Conservation (phyloP, 208 protist species). For the Trypanosoma cruzi region DNA sequence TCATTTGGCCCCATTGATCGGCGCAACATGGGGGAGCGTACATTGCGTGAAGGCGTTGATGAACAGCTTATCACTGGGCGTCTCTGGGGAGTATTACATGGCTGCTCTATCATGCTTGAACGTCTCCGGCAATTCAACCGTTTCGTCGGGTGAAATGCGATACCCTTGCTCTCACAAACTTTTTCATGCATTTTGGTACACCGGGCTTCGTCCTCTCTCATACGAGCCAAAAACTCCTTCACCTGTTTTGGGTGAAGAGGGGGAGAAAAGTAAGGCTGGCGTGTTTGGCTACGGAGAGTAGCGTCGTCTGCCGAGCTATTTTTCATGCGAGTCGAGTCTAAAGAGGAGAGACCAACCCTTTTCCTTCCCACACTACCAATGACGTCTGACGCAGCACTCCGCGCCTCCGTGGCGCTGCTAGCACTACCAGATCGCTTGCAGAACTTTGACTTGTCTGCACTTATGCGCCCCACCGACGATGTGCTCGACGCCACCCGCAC, state of each 20-base stretch:
- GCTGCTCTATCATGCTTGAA: neutral
- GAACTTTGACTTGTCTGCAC: constrained; percentile 12
- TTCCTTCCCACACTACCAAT: neutral
- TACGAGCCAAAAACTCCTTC: constrained; percentile 17
- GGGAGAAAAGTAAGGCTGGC: neutral
- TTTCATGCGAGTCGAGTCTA: neutral
- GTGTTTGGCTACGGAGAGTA: neutral
- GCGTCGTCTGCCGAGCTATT: neutral
- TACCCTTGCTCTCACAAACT: constrained; percentile 16
- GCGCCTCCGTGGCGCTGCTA: neutral
- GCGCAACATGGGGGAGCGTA: neutral
- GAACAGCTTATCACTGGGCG: neutral
- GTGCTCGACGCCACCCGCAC: neutral
- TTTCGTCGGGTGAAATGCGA: neutral
- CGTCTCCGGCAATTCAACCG: neutral
- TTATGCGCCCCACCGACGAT: neutral
- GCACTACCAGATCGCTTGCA: neutral
- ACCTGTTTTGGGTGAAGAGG: constrained; percentile 16
- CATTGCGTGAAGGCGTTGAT: neutral
- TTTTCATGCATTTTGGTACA: constrained; percentile 11
- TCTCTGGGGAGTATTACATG: neutral
- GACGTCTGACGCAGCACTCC: neutral
- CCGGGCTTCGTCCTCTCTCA: constrained; percentile 12
- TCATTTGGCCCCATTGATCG: neutral
- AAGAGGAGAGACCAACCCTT: neutral